Percentiles rank a stretch among this genome's conserved stretches.
These are phyloP conservation scores for Coemansia sp. DNA, from an alignment of 192 early-diverging fungal genomes.

Conservation along the genomic window DNA sequence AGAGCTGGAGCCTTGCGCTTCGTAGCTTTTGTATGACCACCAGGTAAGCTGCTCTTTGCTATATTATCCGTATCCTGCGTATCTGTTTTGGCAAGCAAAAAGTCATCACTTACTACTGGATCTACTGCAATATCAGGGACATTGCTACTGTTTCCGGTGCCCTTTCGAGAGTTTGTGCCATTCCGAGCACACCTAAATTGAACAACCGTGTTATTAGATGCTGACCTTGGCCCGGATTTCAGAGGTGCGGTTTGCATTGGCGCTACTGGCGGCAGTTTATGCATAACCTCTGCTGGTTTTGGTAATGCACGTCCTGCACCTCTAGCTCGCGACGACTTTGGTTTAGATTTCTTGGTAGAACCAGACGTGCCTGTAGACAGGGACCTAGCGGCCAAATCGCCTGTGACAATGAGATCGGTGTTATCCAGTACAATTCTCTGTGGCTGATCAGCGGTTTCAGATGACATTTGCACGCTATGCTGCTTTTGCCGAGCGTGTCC, in stretches of 20 bases:
- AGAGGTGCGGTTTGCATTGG: background rate
- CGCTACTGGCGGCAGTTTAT: background rate
- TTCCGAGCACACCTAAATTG: too few species aligned
- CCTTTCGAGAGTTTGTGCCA: background rate
- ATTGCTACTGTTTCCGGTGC: background rate
- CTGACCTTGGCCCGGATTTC: background rate
- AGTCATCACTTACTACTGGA: background rate
- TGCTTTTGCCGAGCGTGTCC: background rate
- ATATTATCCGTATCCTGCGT: conserved; percentile 36
- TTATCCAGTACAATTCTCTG: conserved; percentile 8
- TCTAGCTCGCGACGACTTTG: background rate
- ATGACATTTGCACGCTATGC: too few species aligned
- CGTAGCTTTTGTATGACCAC: conserved; percentile 1
- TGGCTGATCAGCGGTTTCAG: background rate
- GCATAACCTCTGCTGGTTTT: too few species aligned
- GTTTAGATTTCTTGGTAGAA: background rate
- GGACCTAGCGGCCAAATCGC: background rate
- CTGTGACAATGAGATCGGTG: conserved; percentile 6
- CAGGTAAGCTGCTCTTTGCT: conserved; percentile 18
- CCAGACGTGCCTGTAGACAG: too few species aligned
- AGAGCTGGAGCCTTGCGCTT: conserved; percentile 5
- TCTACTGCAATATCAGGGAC: too few species aligned
- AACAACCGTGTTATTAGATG: background rate
- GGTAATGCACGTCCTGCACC: too few species aligned
- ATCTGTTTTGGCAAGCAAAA: background rate